Evolutionary conservation across 2,329 filamentous ascomycete species (phyloP).

Genomic region (Botrytis hyacinthi): DNA sequence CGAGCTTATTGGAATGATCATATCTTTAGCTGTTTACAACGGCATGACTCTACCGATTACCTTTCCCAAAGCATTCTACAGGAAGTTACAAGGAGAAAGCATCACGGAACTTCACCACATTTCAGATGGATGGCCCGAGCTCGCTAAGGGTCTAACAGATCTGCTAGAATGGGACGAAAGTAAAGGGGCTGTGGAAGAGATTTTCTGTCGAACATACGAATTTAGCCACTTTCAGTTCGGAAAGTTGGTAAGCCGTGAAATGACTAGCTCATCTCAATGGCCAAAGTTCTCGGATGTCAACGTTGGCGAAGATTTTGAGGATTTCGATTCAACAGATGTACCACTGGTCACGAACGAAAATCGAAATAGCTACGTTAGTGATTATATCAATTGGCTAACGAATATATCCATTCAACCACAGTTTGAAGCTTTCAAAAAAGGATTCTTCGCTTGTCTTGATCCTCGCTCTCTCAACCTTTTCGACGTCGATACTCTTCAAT

Average conservation of each 20-base stretch:
- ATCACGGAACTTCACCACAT: conserved; percentile 74
- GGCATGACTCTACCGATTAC: conserved; percentile 87
- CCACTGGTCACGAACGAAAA: conserved; percentile 79
- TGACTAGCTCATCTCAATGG: conserved; percentile 49
- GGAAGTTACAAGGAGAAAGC: conserved; percentile 68
- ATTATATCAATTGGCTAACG: conserved; percentile 83
- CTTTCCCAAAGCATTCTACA: conserved; percentile 82
- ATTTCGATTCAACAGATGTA: conserved; percentile 42
- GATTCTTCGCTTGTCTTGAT: conserved; percentile 75
- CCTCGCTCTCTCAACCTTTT: conserved; percentile 70
- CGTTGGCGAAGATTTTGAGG: conserved; percentile 42
- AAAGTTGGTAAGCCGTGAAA: conserved; percentile 55
- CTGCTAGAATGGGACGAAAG: conserved; percentile 74
- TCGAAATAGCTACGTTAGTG: conserved; percentile 71
- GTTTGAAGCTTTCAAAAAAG: conserved; percentile 74
- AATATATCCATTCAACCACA: conserved; percentile 75
- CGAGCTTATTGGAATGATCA: conserved; percentile 81
- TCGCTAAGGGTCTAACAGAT: conserved; percentile 70
- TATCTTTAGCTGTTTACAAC: conserved; percentile 90
- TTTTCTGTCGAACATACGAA: conserved; percentile 82
- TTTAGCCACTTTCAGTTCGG: conserved; percentile 67
- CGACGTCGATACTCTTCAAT: conserved; percentile 64
- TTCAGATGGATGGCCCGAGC: conserved; percentile 80
- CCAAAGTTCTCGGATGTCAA: conserved; percentile 49
- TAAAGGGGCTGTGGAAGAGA: conserved; percentile 73